These are phyloP conservation scores for Volvariella surrecta DNA, from an alignment of 1,284 basidiomycete species.

Conservation along the genomic window DNA sequence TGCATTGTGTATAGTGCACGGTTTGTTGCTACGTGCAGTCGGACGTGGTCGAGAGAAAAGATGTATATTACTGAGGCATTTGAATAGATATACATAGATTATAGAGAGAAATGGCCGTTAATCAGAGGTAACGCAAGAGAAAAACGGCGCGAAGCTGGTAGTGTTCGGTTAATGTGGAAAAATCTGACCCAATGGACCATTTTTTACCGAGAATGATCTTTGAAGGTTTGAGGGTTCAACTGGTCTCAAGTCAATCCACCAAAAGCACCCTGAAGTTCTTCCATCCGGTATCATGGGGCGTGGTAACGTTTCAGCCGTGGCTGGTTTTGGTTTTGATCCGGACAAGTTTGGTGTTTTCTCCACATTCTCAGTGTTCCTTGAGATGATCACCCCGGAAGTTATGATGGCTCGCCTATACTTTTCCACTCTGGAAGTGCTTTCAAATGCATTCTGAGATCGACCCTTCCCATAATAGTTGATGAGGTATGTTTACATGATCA, in stretches of 20 bases:
- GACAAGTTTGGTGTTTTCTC: constrained; percentile 78
- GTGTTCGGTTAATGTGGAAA: too few relatives aligned
- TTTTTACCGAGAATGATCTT: too few relatives aligned
- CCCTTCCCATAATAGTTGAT: constrained; percentile 34
- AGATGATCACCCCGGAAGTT: constrained; percentile 81
- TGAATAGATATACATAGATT: too few relatives aligned
- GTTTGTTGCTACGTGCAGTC: too few relatives aligned
- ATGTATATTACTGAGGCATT: too few relatives aligned
- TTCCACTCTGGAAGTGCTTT: constrained; percentile 34
- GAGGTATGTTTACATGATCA: constrained; percentile 31
- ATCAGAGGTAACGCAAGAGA: too few relatives aligned
- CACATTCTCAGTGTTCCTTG: constrained; percentile 82
- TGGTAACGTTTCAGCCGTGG: constrained; percentile 77
- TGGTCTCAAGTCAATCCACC: constrained; percentile 76
- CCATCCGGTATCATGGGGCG: constrained; percentile 81
- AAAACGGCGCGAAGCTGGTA: too few relatives aligned
- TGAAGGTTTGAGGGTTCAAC: constrained; percentile 87
- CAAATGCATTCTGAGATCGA: constrained; percentile 2
- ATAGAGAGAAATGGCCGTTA: too few relatives aligned
- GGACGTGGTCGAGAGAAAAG: too few relatives aligned
- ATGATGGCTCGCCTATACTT: constrained; percentile 87
- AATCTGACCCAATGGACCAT: too few relatives aligned
- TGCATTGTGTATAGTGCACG: too few relatives aligned
- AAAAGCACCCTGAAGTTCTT: constrained; percentile 83
- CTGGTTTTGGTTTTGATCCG: constrained; percentile 73